These are phyloP conservation scores for Withania somnifera DNA, from an alignment of 305 asterid species.

Conservation along the genomic window DNA sequence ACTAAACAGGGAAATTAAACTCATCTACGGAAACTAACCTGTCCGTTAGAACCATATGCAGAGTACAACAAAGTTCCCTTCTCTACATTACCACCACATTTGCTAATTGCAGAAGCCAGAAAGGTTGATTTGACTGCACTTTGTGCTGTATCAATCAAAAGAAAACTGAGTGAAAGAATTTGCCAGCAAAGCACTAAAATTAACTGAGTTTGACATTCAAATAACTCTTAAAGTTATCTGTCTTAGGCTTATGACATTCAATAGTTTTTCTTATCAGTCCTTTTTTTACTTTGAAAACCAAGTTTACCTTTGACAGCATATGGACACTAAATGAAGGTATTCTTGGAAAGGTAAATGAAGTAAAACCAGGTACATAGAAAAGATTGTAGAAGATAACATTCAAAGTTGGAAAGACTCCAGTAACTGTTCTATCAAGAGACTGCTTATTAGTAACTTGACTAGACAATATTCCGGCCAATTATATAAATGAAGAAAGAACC, in stretches of 20 bases:
- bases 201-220: not conserved
- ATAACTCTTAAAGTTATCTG: not conserved
- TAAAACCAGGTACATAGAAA: not conserved
- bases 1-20: not conserved
- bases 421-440: not conserved
- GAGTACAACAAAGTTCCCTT: slow-evolving; percentile 64
- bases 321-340: not conserved
- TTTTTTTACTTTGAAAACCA: not conserved
- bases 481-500: not conserved
- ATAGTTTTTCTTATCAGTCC: not conserved
- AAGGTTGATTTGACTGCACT: slow-evolving; percentile 83
- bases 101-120: slow-evolving; percentile 71
- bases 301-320: not conserved
- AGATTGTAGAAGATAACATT: not conserved
- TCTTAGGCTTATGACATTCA: not conserved
- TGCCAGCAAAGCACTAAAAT: not conserved
- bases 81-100: slow-evolving; percentile 91
- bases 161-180: slow-evolving; percentile 2
- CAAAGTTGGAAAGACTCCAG: not conserved
- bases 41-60: slow-evolving; percentile 87
- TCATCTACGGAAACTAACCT: slow-evolving; percentile 30
- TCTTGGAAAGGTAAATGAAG: not conserved
- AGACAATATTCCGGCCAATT: not conserved
- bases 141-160: slow-evolving; percentile 56
- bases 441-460: not conserved